Percentiles rank a stretch among this genome's conserved stretches.
These are phyloP conservation scores for Leishmania martiniquensis DNA, from an alignment of 208 protist genomes.

Conservation along the genomic window DNA sequence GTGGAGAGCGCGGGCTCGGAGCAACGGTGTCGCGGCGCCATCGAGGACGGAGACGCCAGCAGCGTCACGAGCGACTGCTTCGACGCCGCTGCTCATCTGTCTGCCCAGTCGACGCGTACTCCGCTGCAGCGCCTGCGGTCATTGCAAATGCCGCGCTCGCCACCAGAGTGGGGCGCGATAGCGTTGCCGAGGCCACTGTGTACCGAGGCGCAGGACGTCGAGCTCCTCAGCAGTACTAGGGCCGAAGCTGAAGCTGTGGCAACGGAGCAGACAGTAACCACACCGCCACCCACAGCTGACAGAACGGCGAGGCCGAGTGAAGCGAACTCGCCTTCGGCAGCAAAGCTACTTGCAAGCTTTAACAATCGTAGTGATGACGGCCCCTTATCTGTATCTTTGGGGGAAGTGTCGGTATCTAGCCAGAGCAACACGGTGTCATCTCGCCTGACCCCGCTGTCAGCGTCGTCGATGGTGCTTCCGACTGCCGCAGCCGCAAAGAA, in stretches of 20 bases:
- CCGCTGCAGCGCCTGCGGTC: background rate
- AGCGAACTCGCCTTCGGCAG: background rate
- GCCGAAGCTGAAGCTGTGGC: background rate
- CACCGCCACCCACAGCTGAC: background rate
- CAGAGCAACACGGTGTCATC: constrained; percentile 4
- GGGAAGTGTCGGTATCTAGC: constrained; percentile 1
- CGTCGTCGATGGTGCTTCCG: background rate
- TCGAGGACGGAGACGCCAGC: constrained; percentile 6
- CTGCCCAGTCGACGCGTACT: background rate
- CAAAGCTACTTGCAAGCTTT: background rate
- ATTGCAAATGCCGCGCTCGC: background rate
- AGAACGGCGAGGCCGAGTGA: background rate
- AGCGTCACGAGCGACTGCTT: background rate
- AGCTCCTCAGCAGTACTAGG: background rate
- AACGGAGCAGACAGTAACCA: background rate
- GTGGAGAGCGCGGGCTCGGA: background rate
- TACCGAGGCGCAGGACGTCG: background rate
- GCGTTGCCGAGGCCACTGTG: background rate
- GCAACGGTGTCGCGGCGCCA: background rate
- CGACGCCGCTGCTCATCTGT: background rate
- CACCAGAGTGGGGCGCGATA: background rate
- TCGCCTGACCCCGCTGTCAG: background rate
- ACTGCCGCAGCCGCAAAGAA: background rate
- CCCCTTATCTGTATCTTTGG: constrained; percentile 16
- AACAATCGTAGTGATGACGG: constrained; percentile 13